phyloP scores from a whole-genome alignment of 331 rosid species.

The Saraca asoca region DNA sequence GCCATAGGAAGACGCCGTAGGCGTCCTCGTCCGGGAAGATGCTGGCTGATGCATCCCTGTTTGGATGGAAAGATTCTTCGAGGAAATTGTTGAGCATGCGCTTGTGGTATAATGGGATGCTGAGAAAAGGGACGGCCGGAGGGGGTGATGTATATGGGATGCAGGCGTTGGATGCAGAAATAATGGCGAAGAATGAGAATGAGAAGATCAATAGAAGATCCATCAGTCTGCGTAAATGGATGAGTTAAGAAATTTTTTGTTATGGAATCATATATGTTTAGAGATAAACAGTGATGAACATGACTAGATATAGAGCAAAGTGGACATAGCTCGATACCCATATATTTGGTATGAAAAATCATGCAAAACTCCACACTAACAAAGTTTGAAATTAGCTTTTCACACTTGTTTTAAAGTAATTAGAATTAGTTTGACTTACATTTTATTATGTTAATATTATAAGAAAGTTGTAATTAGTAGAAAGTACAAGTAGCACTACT shows the following conservation, averaged over 20 bases:
- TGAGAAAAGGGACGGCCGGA: constrained; percentile 11
- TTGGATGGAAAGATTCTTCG: neutral
- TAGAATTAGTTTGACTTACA: too few relatives aligned
- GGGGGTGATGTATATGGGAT: neutral
- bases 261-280: neutral
- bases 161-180: neutral
- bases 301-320: too few relatives aligned
- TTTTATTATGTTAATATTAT: neutral
- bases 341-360: too few relatives aligned
- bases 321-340: too few relatives aligned
- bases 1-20: constrained; percentile 38
- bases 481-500: neutral
- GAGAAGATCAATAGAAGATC: neutral
- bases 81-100: constrained; percentile 10
- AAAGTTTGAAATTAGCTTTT: too few relatives aligned
- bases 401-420: too few relatives aligned
- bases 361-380: too few relatives aligned
- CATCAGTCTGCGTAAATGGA: too few relatives aligned
- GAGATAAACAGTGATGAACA: too few relatives aligned
- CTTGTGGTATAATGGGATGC: constrained; percentile 36
- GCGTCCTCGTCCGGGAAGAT: constrained; percentile 29
- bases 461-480: neutral
- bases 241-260: neutral
- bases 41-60: constrained; percentile 7
- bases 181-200: constrained; percentile 15